Evolutionary conservation across 371 early-diverging fungal genomes (phyloP), one percentile per base, ranked within the genome.

Genomic region (Coemansia sp.): DNA sequence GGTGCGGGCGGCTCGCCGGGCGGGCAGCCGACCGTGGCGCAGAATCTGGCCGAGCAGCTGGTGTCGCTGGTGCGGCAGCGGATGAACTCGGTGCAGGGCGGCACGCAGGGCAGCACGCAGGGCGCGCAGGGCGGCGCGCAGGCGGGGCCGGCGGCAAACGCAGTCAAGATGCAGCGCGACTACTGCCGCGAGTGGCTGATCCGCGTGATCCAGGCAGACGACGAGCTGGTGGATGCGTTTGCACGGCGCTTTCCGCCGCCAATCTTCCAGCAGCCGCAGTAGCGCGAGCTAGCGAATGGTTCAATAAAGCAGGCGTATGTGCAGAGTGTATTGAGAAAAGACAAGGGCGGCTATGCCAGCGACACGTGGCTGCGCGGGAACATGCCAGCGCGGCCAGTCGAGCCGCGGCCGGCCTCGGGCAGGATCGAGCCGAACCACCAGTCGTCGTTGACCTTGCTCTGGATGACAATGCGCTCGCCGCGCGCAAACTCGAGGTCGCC

Each of bases 371-470:
- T 74, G 53, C 74, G 69, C 55, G 74, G 74, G 74, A 74, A 74
- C 74, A 74, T 74, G 20, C 74, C 74, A 2, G 74, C 63, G 52
- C 69, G 69, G 36, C 69, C 69, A 5, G 74, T 69, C 4, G 74
- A 69, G n/a, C 65, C 65, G 43, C 74, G 61, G 7, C 66, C 69
- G 8, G 69, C 58, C 11, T 53, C 75, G 36, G 75, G 66, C 35
- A 77, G 63, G 16, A 77, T 72, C 31, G 77, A 76, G 34, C 77
- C 77, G 40, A 67, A 76, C 77, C 77, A 77, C 77, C 77, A 77
- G 63, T 77, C 77, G 62, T 77, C 71, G 52, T 77, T 77, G 72
- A 77, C 70, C 31, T 65, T 63, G 65, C 70, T 68, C 56, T 65
- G 67, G 47, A 77, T 63, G 50, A 76, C 69, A 16, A 77, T 75